Base-by-base conservation (phyloP, 192 early-diverging fungal species). In the Geosiphon pyriformis region DNA sequence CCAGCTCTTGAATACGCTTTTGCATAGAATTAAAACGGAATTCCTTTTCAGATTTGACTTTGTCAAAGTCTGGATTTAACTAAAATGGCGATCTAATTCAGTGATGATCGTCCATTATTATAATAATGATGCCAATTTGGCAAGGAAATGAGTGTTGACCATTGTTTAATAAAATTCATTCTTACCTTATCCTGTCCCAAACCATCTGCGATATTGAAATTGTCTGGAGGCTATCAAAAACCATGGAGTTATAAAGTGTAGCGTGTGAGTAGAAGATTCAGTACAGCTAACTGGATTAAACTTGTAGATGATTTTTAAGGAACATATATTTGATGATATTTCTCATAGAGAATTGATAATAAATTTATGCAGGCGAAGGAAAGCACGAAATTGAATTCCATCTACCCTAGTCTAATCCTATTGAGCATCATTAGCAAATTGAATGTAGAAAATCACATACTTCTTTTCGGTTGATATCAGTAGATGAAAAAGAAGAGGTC, bases 1-100 rank as follows among this genome's bases (percentile, higher is more conserved):
- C 87, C 35, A 91, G 71, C 68, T 89, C 82, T 48, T 86, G 81
- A 22, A 90, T 78, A 30, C 87, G 76, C 62, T 82, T 85, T 42
- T 85, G 81, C 71, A 91, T 76, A 11, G 77, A 75, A 6, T 70
- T 53, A 3, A 89, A 71, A 30, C 83, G 82, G 50, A 76, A 76
- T 65, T 91, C 88, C 55, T 89, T 88, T 55, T 88, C 89, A 62
- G 80, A 61, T 31, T 72, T 74, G 29, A 80, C 32, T 56, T 74
- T 77, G 31, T 84, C 81, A 0, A 74, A 67, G 1, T 82, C 81
- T 31, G 62, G 26, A 29, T 31, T 20, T n/a, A 30, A 27, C 64
- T 65, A n/a, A n/a, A n/a, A n/a, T n/a, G n/a, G n/a, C n/a, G n/a
- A n/a, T n/a, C n/a, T n/a, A n/a, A n/a, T n/a, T n/a, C n/a, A n/a